phyloP scores from a whole-genome alignment of 441 rosid genomes.

The Erodium chrysanthum region DNA sequence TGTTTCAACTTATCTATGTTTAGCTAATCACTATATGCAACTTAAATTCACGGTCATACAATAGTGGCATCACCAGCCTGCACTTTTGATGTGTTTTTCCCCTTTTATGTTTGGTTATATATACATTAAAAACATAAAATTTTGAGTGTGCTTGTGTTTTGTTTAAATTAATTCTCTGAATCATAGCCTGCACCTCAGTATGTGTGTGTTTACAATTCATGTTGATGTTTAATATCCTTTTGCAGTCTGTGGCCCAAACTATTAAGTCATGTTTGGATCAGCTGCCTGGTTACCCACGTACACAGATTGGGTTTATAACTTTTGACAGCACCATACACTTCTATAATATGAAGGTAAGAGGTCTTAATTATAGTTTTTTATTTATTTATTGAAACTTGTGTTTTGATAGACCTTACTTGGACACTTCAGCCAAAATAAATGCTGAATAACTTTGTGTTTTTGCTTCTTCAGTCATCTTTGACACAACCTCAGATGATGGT shows the following conservation, averaged over 20 bases:
- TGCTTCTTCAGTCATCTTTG: slow-evolving; percentile 76
- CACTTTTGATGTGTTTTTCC: not conserved
- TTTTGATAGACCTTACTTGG: slow-evolving; percentile 3
- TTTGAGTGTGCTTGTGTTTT: not conserved
- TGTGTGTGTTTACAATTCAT: not conserved
- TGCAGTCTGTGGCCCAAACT: slow-evolving; percentile 85
- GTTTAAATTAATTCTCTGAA: not conserved
- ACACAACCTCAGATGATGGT: slow-evolving; percentile 99
- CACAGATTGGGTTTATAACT: slow-evolving; percentile 96
- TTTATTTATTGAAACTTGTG: slow-evolving; percentile 15
- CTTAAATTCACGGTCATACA: not conserved
- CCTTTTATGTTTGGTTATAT: not conserved
- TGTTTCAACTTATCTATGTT: not conserved
- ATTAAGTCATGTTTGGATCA: slow-evolving; percentile 88
- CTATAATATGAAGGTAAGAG: slow-evolving; percentile 91
- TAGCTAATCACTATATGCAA: no score
- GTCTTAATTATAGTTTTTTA: slow-evolving; percentile 6
- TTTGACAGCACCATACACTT: slow-evolving; percentile 95
- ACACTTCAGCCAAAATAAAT: not conserved
- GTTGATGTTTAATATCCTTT: slow-evolving; percentile 8
- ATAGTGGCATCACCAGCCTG: not conserved
- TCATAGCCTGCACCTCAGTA: not conserved
- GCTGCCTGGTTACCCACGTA: slow-evolving; percentile 91
- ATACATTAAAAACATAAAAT: not conserved
- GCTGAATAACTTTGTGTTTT: slow-evolving; percentile 22